Base-by-base conservation (phyloP, 2,329 filamentous ascomycete species). In the Pyrenophora tritici-repentis region DNA sequence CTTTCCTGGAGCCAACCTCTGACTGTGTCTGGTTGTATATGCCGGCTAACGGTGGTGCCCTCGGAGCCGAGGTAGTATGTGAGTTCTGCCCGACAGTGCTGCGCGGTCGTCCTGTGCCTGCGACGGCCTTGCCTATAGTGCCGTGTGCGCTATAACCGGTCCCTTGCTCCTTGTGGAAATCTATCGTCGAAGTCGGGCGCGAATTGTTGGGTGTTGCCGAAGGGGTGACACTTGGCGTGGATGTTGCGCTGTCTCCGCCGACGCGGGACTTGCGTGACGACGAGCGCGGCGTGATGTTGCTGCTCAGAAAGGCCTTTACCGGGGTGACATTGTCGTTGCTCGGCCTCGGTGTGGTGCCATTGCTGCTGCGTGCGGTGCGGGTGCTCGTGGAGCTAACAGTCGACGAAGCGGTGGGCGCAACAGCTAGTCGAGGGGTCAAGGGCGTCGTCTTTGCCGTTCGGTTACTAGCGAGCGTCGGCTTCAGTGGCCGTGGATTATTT, bases 201-300 rank as follows among this genome's bases (percentile, higher is more conserved):
- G 72, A 65, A 32, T 48, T 62, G 14, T 47, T 67, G 20, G 75
- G 71, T 16, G 75, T 75, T 33, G 66, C 71, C 39, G 59, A 82
- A 4, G 85, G 84, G 0, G 85, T 88, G 49, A 78, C 81, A 55
- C 73, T 83, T 3, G 89, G 87, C 1, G 90, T 91, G 26, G 82
- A 83, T 51, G 80, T 82, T 20, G 81, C 75, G 71, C 87, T 91
- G 69, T 90, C 86, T 50, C 86, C 83, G 60, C 69, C 68, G 2
- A 70, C 68, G 22, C 90, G 86, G 61, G 79, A 86, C 70, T 85
- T 90, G 55, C 91, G 83, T 41, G 85, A 79, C 7, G 87, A 88
- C 7, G 91, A 91, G 59, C 91, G 85, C 42, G 91, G 90, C 3
- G 91, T 95, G 68, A 91, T 78, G 70, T 90, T 91, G 70, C 76